Conservation (phyloP, 345 rosid genomes). For the Raphanus sativus region DNA sequence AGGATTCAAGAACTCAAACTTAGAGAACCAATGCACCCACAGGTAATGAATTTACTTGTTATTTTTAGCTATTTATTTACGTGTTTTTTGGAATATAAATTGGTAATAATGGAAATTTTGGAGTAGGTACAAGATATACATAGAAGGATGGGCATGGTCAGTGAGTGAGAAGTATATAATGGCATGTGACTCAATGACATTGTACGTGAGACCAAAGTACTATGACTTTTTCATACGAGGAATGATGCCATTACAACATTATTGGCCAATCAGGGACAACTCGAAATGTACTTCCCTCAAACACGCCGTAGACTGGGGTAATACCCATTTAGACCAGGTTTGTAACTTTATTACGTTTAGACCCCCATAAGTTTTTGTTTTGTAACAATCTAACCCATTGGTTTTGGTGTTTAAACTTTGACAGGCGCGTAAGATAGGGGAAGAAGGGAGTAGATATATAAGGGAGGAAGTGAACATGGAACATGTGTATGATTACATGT, state of each 20-base stretch:
- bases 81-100: not conserved
- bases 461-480: constrained; percentile 45
- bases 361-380: not conserved
- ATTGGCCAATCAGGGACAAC: constrained; percentile 50
- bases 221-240: constrained; percentile 52
- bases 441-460: constrained; percentile 53
- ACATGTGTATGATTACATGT: constrained; percentile 60
- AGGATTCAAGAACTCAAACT: constrained; percentile 53
- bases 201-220: constrained; percentile 43
- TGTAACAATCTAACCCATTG: not conserved
- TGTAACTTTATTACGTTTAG: not conserved
- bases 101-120: not conserved
- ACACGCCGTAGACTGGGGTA: constrained; percentile 40
- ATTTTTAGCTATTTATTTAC: not conserved
- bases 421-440: constrained; percentile 54
- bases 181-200: constrained; percentile 50
- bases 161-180: constrained; percentile 55
- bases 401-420: not conserved
- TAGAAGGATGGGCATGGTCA: constrained; percentile 60
- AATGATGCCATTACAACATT: constrained; percentile 51
- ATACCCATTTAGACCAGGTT: constrained; percentile 24
- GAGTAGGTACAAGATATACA: constrained; percentile 53
- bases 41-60: constrained; percentile 36
- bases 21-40: constrained; percentile 61
- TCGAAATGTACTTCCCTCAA: constrained; percentile 33